These are phyloP conservation scores for Podaxis sp. DNA, from an alignment of 768 basidiomycete genomes.

Conservation along the genomic window DNA sequence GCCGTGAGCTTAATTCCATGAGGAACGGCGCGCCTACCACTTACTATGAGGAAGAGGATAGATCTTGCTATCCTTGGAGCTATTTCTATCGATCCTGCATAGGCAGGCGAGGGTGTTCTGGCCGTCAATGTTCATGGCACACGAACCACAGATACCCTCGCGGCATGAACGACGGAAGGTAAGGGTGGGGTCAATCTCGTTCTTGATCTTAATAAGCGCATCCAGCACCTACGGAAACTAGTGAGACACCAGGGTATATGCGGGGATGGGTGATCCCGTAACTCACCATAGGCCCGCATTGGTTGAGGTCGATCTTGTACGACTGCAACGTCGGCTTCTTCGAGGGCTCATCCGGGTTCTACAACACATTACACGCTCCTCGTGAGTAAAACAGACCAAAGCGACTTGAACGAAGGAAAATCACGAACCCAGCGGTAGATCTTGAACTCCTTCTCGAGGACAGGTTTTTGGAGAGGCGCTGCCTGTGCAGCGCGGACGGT, in stretches of 20 bases:
- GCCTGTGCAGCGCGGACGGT: slow-evolving; percentile 32
- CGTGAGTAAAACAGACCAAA: not conserved
- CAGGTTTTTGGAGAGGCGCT: slow-evolving; percentile 64
- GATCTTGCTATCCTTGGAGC: slow-evolving; percentile 77
- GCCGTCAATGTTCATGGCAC: slow-evolving; percentile 99
- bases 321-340: slow-evolving; percentile 90
- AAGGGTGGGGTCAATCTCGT: slow-evolving; percentile 94
- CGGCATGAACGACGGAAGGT: slow-evolving; percentile 94
- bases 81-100: slow-evolving; percentile 86
- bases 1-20: not conserved
- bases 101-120: slow-evolving; percentile 98
- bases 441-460: slow-evolving; percentile 90
- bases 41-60: slow-evolving; percentile 97
- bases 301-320: slow-evolving; percentile 89
- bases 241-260: slow-evolving; percentile 12
- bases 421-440: slow-evolving; percentile 93
- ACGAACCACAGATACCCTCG: slow-evolving; percentile 97
- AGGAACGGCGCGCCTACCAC: slow-evolving; percentile 28
- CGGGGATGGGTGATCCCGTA: not conserved
- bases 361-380: slow-evolving; percentile 21
- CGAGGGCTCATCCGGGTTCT: slow-evolving; percentile 93
- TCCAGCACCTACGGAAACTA: slow-evolving; percentile 62
- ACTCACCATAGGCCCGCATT: slow-evolving; percentile 90
- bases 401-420: slow-evolving; percentile 7
- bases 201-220: slow-evolving; percentile 98